Evolutionary conservation across 192 early-diverging fungal species (phyloP), one percentile per base, ranked within the genome.

Genomic region (Podila minutissima): DNA sequence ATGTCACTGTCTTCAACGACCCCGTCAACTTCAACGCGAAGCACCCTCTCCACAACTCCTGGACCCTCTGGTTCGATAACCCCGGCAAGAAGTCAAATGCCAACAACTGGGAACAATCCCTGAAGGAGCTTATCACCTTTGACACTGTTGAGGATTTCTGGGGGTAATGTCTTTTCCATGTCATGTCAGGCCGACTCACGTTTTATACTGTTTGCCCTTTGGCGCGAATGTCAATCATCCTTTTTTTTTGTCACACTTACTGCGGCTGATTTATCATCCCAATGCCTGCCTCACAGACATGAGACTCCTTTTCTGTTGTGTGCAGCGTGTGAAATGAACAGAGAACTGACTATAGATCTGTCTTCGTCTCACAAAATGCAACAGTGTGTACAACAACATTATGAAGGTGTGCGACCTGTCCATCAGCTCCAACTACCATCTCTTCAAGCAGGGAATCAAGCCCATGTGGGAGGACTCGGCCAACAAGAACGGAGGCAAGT

Each of bases 41-140:
- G 85, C 98, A 99, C 76, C 92, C 91, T 58, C 91, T 99, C 41
- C 90, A 96, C 83, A 86, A 93, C 65, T 78, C 84, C 50, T 99
- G 98, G 98, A 96, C 96, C 32, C 86, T 99, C 68, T 99, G 96
- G 96, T 98, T 93, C 75, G 96, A 97, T 75, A 92, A 93, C 77
- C 94, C 94, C 46, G 89, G 83, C 69, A 94, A 93, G 86, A 91
- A 92, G 83, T 88, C 94, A 9, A 97, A 83, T 61, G 84, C 86
- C 66, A 82, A 87, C 59, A 94, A 88, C 75, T 99, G 97, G 97
- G 89, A 91, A 32, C 89, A 92, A 41, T 92, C 93, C 66, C 82
- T 99, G 59, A 98, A 98, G 83, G 91, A 93, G 64, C 82, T 99
- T 20, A 92, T 96, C 60, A 97, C 96, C 13, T 88, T 99, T 37